Percentiles rank a stretch among this genome's conserved stretches.
These are phyloP conservation scores for Ceratobasidium theobromae DNA, from an alignment of 1,284 basidiomycete genomes.

Conservation along the genomic window DNA sequence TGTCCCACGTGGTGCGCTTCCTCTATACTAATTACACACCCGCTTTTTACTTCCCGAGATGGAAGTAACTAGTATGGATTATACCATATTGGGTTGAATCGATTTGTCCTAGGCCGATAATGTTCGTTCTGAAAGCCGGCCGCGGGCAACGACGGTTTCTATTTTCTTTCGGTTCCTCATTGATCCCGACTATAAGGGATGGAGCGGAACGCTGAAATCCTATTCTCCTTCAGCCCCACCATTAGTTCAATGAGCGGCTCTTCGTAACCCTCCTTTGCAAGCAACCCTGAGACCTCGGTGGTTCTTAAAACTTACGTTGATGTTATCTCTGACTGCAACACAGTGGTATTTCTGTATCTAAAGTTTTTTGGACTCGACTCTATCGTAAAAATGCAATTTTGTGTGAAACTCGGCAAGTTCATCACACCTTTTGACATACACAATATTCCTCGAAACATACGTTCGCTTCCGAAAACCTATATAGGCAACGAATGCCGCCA, in stretches of 20 bases:
- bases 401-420: not conserved
- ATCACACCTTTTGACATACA: too few relatives aligned
- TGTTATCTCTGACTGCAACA: not conserved
- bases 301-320: not conserved
- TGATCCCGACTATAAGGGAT: not conserved
- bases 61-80: not conserved
- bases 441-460: too few relatives aligned
- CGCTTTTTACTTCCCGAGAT: constrained; percentile 5
- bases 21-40: not conserved
- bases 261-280: not conserved
- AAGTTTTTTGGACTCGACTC: not conserved
- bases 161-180: constrained; percentile 8
- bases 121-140: not conserved
- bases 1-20: not conserved
- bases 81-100: too few relatives aligned
- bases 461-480: too few relatives aligned
- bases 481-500: too few relatives aligned
- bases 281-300: not conserved
- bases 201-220: not conserved
- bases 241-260: not conserved
- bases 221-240: not conserved
- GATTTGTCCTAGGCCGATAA: too few relatives aligned
- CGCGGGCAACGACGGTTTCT: not conserved
- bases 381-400: not conserved
- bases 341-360: not conserved